Evolutionary conservation across 1,139 yeast species (phyloP).

Genomic region (Scheffersomyces titani): DNA sequence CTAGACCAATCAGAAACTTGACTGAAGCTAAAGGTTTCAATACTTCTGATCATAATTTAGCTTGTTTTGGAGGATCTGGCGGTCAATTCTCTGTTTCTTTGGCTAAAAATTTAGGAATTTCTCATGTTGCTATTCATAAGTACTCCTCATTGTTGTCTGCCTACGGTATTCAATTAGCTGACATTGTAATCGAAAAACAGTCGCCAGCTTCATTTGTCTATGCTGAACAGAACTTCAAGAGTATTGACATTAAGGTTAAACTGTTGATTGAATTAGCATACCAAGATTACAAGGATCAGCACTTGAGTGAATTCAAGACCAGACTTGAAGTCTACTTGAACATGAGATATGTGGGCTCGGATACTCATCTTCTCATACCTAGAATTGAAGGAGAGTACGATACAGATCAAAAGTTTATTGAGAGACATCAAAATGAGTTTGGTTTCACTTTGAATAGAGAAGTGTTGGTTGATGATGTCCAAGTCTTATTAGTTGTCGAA

Average conservation of each 20-base stretch:
- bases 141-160: constrained; percentile 48
- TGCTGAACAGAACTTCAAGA: constrained; percentile 14
- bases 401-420: constrained; percentile 29
- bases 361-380: constrained; percentile 73
- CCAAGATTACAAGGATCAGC: constrained; percentile 34
- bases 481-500: constrained; percentile 49
- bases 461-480: constrained; percentile 79
- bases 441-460: constrained; percentile 44
- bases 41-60: constrained; percentile 43
- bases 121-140: constrained; percentile 42
- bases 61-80: constrained; percentile 51
- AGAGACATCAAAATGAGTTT: constrained; percentile 38
- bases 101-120: constrained; percentile 40
- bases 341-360: constrained; percentile 84
- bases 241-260: constrained; percentile 27
- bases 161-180: constrained; percentile 46
- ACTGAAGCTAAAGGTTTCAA: constrained; percentile 47
- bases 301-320: constrained; percentile 25
- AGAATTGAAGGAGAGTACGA: constrained; percentile 19
- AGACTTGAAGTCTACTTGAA: constrained; percentile 66
- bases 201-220: constrained; percentile 50
- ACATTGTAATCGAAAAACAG: constrained; percentile 60
- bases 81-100: constrained; percentile 45
- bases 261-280: constrained; percentile 27
- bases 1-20: constrained; percentile 45